Conservation (phyloP, 2,329 filamentous ascomycete species). For the Microdochium bolleyi region DNA sequence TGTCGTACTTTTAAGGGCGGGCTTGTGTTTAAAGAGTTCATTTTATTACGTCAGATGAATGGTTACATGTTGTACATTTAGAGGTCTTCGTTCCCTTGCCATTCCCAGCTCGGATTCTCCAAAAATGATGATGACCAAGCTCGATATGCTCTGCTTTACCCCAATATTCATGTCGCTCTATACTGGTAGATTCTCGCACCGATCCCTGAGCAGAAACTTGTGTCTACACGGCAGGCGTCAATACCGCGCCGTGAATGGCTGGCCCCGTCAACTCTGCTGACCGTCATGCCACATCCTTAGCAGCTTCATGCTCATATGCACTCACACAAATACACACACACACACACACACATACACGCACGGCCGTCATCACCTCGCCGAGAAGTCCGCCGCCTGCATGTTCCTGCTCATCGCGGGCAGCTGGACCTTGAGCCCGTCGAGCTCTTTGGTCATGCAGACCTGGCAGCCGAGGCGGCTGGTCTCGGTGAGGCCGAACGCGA, state of each 20-base stretch:
- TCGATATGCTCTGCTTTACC: no score
- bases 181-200: no score
- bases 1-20: background rate
- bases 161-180: no score
- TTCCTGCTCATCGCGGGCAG: constrained; percentile 93
- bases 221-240: no score
- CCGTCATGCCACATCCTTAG: background rate
- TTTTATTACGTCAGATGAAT: background rate
- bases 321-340: no score
- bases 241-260: no score
- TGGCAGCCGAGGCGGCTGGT: constrained; percentile 81
- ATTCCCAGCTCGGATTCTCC: no score
- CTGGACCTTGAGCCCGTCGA: constrained; percentile 79
- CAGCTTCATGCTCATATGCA: no score
- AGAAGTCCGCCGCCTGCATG: constrained; percentile 89
- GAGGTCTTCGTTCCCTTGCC: background rate
- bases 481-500: constrained; percentile 85
- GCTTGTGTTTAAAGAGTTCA: background rate
- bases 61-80: background rate
- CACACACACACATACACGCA: no score
- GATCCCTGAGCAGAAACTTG: no score
- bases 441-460: constrained; percentile 81
- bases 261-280: no score
- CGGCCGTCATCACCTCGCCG: background rate
- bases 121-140: background rate